Evolutionary conservation across 2,329 filamentous ascomycete genomes (phyloP), one percentile per base, ranked within the genome.

Genomic region (Cadophora luteo-olivacea): DNA sequence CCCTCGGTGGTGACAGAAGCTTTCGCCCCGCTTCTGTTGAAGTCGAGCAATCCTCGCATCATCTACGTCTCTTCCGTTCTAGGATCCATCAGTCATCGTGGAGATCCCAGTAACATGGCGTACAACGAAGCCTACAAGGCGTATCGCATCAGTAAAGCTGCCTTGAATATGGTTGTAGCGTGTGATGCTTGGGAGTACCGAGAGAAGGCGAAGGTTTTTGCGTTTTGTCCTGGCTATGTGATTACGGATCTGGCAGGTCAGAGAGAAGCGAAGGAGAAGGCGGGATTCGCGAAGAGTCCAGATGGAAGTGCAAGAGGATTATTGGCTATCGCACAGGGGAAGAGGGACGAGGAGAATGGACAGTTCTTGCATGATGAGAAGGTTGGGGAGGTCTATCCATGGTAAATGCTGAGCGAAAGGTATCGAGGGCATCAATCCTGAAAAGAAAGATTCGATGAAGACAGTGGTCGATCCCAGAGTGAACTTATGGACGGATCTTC

Each of bases 161-260:
- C 55, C 0, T 25, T 60, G 55, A 60, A 60, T 45, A 60, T 60
- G 55, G 9, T 60, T 38, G 55, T 60, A 7, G 55, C 55, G 9
- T 60, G 55, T 60, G 55, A 60, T 45, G n/a, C 55, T 24, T 60
- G 55, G 55, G n/a, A 60, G 55, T 60, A 60, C 14, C n/a, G 33
- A 11, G 55, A 45, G 2, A 45, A 45, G 36, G 55, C 55, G 4
- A 60, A 60, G 36, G 55, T 60, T 12, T 60, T 60, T 60, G 55
- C 55, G 24, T 60, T 41, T 14, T 60, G 55, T 45, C 55, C 55
- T 41, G 55, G 55, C 4, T 60, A 60, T 45, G 55, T 60, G n/a
- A 60, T 60, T 8, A 60, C 33, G 9, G 55, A 60, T 60, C 24
- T 60, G 33, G 55, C 55, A 24, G 55, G 55, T 4, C 55, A 41